Base-by-base conservation (phyloP, 1,284 basidiomycete genomes). In the Malassezia furfur region DNA sequence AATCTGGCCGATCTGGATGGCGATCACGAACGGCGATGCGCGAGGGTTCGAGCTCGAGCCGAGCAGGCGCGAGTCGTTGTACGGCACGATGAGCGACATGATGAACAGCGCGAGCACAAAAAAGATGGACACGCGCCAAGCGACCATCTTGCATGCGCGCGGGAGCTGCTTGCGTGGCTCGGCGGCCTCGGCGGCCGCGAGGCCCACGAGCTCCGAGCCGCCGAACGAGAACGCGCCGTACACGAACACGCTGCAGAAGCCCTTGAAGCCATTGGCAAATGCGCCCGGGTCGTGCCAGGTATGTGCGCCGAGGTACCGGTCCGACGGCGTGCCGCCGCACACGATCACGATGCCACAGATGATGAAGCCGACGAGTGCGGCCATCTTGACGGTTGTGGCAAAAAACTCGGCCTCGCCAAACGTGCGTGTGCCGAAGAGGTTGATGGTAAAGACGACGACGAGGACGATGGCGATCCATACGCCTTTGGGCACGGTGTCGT, bases 201-300 rank as follows among this genome's bases (percentile, higher is more conserved):
- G 84, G 35, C 87, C 88, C 39, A 91, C 85, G 60, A 91, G 85
- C 75, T 91, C 89, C 9, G 87, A 88, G 47, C 43, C 83, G 82
- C 48, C 86, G 78, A 84, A 90, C 11, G 84, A 85, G 79, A 91
- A 91, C 1, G 86, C 86, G 9, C 87, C 87, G 44, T 77, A 68
- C 25, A 76, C 70, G 32, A 76, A 66, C 2, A 75, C 65, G 5
- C 51, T 56, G 52, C 67, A 72, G 60, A 75, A 76, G 12, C 73
- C 76, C 35, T 52, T 52, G 25, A 58, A 54, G 9, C 39, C 38
- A 30, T 53, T 58, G 4, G 39, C 48, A 19, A 58, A 50, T 5
- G 54, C 34, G n/a, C 39, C 54, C 19, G 44, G 48, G 9, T 52
- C 11, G 28, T 54, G 48, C 48, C 35, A 52, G 25, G 38, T 36